Base-by-base conservation (phyloP, 1,284 basidiomycete species). In the Ganoderma sp. region DNA sequence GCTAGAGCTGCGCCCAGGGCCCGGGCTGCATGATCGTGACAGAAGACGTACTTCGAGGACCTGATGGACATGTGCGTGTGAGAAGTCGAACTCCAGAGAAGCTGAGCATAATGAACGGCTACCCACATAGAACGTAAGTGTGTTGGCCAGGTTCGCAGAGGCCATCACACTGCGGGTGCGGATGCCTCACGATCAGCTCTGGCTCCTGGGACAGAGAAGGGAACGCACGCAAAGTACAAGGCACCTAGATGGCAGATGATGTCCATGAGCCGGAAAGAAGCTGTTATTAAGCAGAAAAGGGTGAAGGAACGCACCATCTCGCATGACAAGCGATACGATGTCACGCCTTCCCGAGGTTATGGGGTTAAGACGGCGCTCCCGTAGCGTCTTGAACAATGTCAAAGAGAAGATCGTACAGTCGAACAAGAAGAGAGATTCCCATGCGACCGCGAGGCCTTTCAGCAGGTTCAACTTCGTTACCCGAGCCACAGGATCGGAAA, bases 61-160 rank as follows among this genome's bases (percentile, higher is more conserved):
- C 64, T 66, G 64, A 39, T 61, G n/a, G 34, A 6, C 50, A 42
- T 12, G 60, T 17, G 25, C 48, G 42, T 42, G 65, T 58, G 48
- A 64, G 65, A 39, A 39, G 42, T 60, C 58, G 59, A 32, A 45
- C 37, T 41, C 14, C 34, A 8, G n/a, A 15, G 34, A 10, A n/a
- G 58, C n/a, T 34, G 48, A 43, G 52, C 42, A 28, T 10, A 45
- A 66, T 56, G 45, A 42, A 42, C 43, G n/a, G 41, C 17, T 50
- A 71, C 76, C 69, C 68, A 80, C 80, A 64, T 81, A 81, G 71
- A 78, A 79, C 15, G 79, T 78, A 39, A 80, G 54, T 32, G 72
- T 75, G 64, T 77, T 77, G 57, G 76, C 73, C 37, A 78, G 64
- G 63, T 79, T 78, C n/a, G 75, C 75, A 19, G 75, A 66, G 2